These are phyloP conservation scores for Davidsoniella virescens DNA, from an alignment of 2,329 filamentous ascomycete species.

Conservation along the genomic window DNA sequence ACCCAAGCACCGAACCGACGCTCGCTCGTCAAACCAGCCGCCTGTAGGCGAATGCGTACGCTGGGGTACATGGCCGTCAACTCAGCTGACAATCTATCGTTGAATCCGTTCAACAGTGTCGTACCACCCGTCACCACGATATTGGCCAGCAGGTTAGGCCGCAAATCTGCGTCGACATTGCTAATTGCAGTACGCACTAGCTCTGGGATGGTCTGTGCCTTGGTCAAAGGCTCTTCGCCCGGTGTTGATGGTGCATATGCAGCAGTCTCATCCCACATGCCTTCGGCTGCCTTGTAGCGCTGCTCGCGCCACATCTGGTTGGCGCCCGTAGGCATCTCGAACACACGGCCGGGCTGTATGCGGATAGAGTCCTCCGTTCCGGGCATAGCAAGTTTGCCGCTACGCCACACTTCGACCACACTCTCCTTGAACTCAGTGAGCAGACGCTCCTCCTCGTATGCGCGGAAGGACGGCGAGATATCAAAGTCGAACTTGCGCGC, in stretches of 20 bases:
- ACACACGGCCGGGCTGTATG: conserved; percentile 63
- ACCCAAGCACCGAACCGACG: conserved; percentile 90
- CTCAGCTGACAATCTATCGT: conserved; percentile 76
- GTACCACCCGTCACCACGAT: conserved; percentile 86
- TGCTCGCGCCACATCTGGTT: conserved; percentile 90
- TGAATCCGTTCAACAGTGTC: conserved; percentile 78
- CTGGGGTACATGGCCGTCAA: conserved; percentile 68
- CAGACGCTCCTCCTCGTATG: conserved; percentile 80
- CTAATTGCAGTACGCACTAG: conserved; percentile 63
- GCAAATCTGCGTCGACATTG: conserved; percentile 76
- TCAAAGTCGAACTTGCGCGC: conserved; percentile 52
- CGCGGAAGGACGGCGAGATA: conserved; percentile 55
- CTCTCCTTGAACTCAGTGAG: conserved; percentile 96
- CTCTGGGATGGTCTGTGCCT: conserved; percentile 66
- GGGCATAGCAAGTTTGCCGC: conserved; percentile 39
- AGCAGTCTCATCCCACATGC: conserved; percentile 75
- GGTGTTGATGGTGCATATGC: conserved; percentile 36
- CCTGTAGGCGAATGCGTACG: conserved; percentile 73
- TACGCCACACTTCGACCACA: conserved; percentile 84
- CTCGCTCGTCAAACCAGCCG: conserved; percentile 73
- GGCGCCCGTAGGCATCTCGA: conserved; percentile 93
- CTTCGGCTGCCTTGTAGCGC: conserved; percentile 72
- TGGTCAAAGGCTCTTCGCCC: conserved; percentile 32
- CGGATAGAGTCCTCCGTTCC: conserved; percentile 66
- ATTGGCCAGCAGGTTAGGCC: conserved; percentile 68